These are phyloP conservation scores for Ogataea pini DNA, from an alignment of 805 yeast species.

Conservation along the genomic window DNA sequence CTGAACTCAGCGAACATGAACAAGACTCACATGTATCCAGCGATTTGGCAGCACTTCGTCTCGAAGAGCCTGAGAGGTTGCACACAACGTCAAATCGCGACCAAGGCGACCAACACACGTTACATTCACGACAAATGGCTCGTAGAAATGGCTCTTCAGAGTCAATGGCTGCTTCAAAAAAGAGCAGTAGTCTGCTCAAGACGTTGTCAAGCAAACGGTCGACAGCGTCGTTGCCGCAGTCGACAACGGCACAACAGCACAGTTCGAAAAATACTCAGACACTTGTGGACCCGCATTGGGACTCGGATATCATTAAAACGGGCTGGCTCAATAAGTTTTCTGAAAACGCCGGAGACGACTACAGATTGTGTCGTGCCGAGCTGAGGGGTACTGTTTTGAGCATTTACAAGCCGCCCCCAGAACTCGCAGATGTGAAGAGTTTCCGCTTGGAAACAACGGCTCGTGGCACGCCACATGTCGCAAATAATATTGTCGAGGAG, in stretches of 20 bases:
- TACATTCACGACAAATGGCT: slow-evolving; percentile 1
- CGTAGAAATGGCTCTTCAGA: slow-evolving; percentile 11
- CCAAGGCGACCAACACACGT: slow-evolving; percentile 5
- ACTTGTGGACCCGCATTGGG: slow-evolving; percentile 37
- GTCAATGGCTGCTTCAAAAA: slow-evolving; percentile 6
- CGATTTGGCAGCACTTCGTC: background rate
- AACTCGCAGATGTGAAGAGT: slow-evolving; percentile 40
- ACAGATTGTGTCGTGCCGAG: slow-evolving; percentile 61
- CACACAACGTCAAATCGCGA: background rate
- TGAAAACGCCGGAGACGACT: slow-evolving; percentile 33
- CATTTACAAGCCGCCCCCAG: slow-evolving; percentile 59
- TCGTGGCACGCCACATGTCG: background rate
- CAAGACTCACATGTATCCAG: slow-evolving; percentile 3
- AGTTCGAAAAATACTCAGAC: slow-evolving; percentile 8
- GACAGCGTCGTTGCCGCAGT: slow-evolving; percentile 16
- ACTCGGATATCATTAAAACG: slow-evolving; percentile 41
- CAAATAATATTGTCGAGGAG: background rate
- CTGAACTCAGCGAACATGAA: background rate
- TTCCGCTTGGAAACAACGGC: slow-evolving; percentile 25
- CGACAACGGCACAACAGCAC: background rate
- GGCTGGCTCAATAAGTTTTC: slow-evolving; percentile 63
- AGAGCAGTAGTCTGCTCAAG: slow-evolving; percentile 19
- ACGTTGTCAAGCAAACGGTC: slow-evolving; percentile 22
- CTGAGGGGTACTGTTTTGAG: slow-evolving; percentile 66
- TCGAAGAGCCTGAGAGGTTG: slow-evolving; percentile 5